Percentiles rank a stretch among this genome's conserved stretches.
Evolutionary conservation across 352 stramenopile species (phyloP).

Genomic region (Globisporangium ultimum): DNA sequence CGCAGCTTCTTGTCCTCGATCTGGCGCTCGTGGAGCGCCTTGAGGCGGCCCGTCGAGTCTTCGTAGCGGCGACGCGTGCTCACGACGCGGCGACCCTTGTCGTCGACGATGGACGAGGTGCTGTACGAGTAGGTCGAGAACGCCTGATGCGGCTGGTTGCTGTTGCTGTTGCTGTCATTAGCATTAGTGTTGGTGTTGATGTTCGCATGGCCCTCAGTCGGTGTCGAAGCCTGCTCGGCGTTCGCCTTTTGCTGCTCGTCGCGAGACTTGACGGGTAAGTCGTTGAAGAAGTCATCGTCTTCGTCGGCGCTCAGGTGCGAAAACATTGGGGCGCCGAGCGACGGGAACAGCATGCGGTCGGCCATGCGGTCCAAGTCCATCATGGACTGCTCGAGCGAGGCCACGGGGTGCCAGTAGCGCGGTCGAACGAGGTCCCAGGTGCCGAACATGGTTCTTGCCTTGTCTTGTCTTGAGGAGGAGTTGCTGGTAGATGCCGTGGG

Average conservation of each 20-base stretch:
- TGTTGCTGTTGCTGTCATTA: conserved; percentile 3
- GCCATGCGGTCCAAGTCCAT: conserved; percentile 42
- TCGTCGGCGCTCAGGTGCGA: conserved; percentile 18
- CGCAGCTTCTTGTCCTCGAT: conserved; percentile 38
- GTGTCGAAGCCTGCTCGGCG: conserved; percentile 4
- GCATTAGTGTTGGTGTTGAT: neutral
- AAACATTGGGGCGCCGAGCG: conserved; percentile 21
- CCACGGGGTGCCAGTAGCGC: conserved; percentile 55
- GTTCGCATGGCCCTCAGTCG: neutral
- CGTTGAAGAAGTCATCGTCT: conserved; percentile 53
- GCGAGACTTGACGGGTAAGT: conserved; percentile 26
- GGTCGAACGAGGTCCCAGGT: conserved; percentile 51
- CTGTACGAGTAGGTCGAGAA: conserved; percentile 52
- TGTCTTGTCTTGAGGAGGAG: neutral
- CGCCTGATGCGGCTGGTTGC: conserved; percentile 1
- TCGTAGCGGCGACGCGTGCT: conserved; percentile 39
- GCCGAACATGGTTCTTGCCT: conserved; percentile 30
- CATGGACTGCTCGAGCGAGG: conserved; percentile 52
- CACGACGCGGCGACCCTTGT: conserved; percentile 29
- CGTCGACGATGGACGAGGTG: conserved; percentile 32
- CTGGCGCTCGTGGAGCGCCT: conserved; percentile 35
- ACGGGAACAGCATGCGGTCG: conserved; percentile 21
- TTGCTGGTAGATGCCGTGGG: conserved; percentile 1
- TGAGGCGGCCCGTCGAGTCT: conserved; percentile 47
- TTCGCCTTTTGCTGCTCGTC: conserved; percentile 11